These are phyloP conservation scores for Fusarium chuoi DNA, from an alignment of 2,329 filamentous ascomycete genomes.

Conservation along the genomic window DNA sequence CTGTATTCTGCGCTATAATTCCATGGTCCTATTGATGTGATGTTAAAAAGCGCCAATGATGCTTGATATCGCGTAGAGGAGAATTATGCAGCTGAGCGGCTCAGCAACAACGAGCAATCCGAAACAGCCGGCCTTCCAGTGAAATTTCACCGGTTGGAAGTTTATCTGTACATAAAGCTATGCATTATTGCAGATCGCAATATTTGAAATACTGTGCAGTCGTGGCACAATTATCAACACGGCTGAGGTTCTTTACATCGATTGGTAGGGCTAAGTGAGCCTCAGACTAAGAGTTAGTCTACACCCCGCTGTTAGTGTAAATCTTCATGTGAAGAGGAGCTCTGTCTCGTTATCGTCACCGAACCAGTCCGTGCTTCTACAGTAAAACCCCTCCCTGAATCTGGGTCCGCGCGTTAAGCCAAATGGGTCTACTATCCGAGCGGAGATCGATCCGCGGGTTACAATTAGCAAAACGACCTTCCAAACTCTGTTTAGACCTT, in stretches of 20 bases:
- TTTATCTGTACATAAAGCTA: background rate
- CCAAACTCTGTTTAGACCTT: background rate
- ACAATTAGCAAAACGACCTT: background rate
- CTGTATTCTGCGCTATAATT: background rate
- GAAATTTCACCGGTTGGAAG: background rate
- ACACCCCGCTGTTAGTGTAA: background rate
- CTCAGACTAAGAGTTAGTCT: background rate
- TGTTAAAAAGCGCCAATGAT: background rate
- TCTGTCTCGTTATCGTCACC: background rate
- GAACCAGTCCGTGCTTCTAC: background rate
- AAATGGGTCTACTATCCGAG: background rate
- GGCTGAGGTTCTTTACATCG: background rate
- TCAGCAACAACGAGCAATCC: background rate
- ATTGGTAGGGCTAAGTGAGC: background rate
- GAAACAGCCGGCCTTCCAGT: background rate
- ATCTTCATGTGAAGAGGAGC: background rate
- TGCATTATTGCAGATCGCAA: background rate
- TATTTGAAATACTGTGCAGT: background rate
- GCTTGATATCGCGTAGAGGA: background rate
- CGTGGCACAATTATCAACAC: background rate
- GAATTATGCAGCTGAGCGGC: background rate
- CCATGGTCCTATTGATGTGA: background rate
- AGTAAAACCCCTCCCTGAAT: background rate
- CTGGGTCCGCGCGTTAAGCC: background rate
- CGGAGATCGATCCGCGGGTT: conserved; percentile 1